Evolutionary conservation across 805 yeast genomes (phyloP).

Genomic region (Saccharomycopsis sp.): DNA sequence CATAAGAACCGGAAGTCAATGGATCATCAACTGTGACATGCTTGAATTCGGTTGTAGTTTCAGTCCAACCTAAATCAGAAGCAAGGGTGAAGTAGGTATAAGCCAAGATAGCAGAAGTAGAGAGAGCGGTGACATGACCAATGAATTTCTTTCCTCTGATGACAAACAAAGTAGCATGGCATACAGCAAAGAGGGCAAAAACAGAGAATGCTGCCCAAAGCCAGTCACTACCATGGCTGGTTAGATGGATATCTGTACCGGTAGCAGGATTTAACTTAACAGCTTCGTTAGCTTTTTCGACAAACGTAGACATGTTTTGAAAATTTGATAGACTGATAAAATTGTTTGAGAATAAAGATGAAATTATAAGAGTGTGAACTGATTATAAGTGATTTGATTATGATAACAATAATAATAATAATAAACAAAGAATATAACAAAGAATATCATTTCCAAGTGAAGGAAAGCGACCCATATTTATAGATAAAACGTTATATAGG

Average conservation of each 20-base stretch:
- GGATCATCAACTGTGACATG: slow-evolving; percentile 34
- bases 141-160: slow-evolving; percentile 32
- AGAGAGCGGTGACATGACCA: slow-evolving; percentile 36
- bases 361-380: not conserved
- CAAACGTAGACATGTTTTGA: slow-evolving; percentile 1
- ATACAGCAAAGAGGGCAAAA: slow-evolving; percentile 35
- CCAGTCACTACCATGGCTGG: slow-evolving; percentile 60
- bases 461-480: not conserved
- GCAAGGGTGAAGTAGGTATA: slow-evolving; percentile 50
- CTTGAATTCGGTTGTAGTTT: slow-evolving; percentile 40
- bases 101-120: slow-evolving; percentile 37
- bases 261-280: slow-evolving; percentile 38
- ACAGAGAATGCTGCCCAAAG: slow-evolving; percentile 55
- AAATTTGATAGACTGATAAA: not conserved
- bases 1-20: slow-evolving; percentile 26
- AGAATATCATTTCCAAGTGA: not conserved
- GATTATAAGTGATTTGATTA: slow-evolving; percentile 38
- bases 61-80: slow-evolving; percentile 51
- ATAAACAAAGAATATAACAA: not conserved
- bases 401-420: slow-evolving; percentile 24
- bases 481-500: not conserved
- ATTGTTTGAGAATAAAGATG: not conserved
- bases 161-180: slow-evolving; percentile 25
- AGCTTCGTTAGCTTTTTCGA: slow-evolving; percentile 27
- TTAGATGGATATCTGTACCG: slow-evolving; percentile 43